Base-by-base conservation (phyloP, 2,329 filamentous ascomycete genomes). In the Polychaeton citri region DNA sequence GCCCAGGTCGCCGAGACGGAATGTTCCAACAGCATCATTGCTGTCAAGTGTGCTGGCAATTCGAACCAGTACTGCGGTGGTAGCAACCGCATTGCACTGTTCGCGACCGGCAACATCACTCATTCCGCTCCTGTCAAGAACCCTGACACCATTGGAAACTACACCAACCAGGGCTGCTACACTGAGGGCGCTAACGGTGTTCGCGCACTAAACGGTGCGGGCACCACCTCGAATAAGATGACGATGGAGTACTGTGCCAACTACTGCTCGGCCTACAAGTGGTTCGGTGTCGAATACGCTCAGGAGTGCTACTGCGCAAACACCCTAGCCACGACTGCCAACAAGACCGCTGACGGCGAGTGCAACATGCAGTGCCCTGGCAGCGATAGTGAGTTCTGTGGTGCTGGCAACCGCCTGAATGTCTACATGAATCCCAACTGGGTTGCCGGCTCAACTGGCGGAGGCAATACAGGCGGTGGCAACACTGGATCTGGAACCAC, bases 161-260 rank as follows among this genome's bases (percentile, higher is more conserved):
- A 45, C 42, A 43, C 45, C 40, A 41, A 43, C 13, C 38, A 45
- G 21, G 36, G 43, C 13, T 59, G 56, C 43, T 54, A 53, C 40
- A 55, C 48, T 3, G 55, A 58, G 19, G 38, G 33, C 3, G 40
- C 43, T 8, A 43, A 34, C 2, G 38, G 41, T 5, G 48, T 37
- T 3, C 49, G 54, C 33, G 51, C 53, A 10, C 41, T 59, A 2
- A 35, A 42, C 3, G 50, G 18, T 3, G 46, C 43, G 28, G 34
- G 40, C 16, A 53, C 47, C n/a, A 38, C 47, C 34, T 46, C 43
- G 12, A 34, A 42, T 15, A 46, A 40, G 33, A 59, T 64, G 59
- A 60, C 62, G 5, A 44, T 65, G 10, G 58, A 62, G 21, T 49
- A 44, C 38, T 65, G 61, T 42, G 54, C 54, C 2, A 39, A 43